phyloP scores from a whole-genome alignment of 306 rosid genomes.

The Luffa aegyptiaca region DNA sequence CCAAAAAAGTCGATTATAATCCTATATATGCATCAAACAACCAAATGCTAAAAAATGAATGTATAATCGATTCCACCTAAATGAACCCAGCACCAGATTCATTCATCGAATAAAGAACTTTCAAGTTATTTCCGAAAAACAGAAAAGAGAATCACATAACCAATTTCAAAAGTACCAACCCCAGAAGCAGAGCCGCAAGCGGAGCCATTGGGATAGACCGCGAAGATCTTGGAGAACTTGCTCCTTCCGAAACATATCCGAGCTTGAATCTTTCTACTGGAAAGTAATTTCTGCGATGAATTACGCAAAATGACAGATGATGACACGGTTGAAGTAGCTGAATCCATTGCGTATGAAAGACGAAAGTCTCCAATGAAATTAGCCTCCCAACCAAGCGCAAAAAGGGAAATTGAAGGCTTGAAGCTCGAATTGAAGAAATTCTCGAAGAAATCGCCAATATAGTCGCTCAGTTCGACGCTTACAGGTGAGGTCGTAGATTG shows the following conservation, averaged over 20 bases:
- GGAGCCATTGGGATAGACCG: conserved; percentile 40
- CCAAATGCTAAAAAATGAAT: neutral
- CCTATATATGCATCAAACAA: neutral
- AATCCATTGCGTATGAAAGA: conserved; percentile 23
- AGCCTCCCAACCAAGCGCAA: neutral
- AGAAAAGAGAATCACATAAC: neutral
- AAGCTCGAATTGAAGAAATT: neutral
- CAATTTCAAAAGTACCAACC: conserved; percentile 25
- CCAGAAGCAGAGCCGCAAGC: conserved; percentile 31
- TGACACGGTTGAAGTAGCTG: conserved; percentile 34
- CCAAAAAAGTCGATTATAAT: neutral
- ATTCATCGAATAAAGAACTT: neutral
- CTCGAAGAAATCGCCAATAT: neutral
- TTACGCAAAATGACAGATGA: conserved; percentile 18
- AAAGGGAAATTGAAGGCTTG: neutral
- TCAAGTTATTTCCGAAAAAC: neutral
- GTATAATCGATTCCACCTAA: neutral
- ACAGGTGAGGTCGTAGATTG: neutral
- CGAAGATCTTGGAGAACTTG: conserved; percentile 22
- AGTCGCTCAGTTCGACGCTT: neutral
- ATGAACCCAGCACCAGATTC: neutral
- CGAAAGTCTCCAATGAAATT: neutral
- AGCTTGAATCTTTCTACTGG: neutral
- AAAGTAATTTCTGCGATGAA: conserved; percentile 14
- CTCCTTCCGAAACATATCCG: conserved; percentile 19